These are phyloP conservation scores for Umbelopsis isabellina DNA, from an alignment of 192 early-diverging fungal species.

Conservation along the genomic window DNA sequence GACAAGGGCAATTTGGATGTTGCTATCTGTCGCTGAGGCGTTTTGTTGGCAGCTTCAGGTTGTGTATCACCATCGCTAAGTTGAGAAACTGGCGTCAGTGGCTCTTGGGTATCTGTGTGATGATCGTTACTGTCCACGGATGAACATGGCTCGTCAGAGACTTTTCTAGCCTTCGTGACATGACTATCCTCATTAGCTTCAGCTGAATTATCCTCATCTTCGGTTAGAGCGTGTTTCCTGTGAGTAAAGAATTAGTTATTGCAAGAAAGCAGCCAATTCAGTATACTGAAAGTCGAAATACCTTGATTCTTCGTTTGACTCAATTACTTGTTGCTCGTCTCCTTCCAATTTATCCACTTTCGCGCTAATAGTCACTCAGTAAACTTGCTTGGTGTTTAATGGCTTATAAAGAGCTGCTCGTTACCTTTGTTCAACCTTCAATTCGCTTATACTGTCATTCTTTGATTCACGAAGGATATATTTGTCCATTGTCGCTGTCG, in stretches of 20 bases:
- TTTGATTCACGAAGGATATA: background rate
- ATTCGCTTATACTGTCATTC: background rate
- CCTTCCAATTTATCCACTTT: too few species aligned
- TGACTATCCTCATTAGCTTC: background rate
- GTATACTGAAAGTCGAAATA: background rate
- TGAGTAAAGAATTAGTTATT: background rate
- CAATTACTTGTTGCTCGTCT: too few species aligned
- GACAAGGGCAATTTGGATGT: background rate
- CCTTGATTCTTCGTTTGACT: background rate
- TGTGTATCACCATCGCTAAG: background rate
- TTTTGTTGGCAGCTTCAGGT: background rate
- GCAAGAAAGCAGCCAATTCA: background rate
- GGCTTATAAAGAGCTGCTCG: background rate
- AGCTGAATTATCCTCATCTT: background rate
- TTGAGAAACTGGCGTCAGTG: conserved; percentile 8
- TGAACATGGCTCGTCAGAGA: background rate
- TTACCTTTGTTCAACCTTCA: background rate
- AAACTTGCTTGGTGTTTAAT: too few species aligned
- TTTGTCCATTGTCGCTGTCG: conserved; percentile 2
- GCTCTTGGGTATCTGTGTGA: conserved; percentile 7
- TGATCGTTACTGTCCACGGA: background rate
- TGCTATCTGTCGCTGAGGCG: background rate
- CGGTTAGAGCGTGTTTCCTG: background rate
- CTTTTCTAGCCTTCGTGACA: background rate
- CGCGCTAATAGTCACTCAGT: too few species aligned